Evolutionary conservation across 257 asterid genomes (phyloP), one percentile per base, ranked within the genome.

Genomic region (Mentha longifolia): DNA sequence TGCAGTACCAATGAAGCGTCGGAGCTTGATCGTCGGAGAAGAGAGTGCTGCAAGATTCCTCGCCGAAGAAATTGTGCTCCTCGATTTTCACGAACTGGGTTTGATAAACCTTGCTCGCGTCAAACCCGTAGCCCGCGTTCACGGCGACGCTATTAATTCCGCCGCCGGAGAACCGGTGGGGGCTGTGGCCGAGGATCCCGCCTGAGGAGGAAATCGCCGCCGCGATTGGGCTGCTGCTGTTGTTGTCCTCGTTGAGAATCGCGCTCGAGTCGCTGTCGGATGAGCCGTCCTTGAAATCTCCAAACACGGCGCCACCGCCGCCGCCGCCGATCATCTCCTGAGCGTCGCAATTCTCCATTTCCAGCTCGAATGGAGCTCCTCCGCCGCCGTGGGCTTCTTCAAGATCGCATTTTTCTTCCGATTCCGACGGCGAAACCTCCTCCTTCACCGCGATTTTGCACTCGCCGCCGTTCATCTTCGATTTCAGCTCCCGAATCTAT

Each of bases 21-120:
- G 98, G 98, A 65, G 98, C 82, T 72, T 90, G 97, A 47, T 88
- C 97, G 59, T 92, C 98, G 20, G 90, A 65, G 61, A 92, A 90
- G 74, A 92, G 66, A 62, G 81, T 79, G 51, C 84, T 85, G 89
- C 98, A 92, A 0, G 93, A 79, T 33, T 92, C 98, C 42, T 92
- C 98, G 0, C 85, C 88, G 47, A 88, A 81, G 67, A 92, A 92
- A 67, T 88, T 87, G 58, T 88, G 96, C 74, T 92, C 97, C 77
- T 90, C 98, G 51, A 90, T 80, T 74, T 90, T 90, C 57, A 92
- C 95, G 45, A 81, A 76, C 78, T 84, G 96, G 39, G 90, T 75
- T 50, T 76, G 87, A 28, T 83, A 77, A 22, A 71, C 68, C 51
- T 72, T 86, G 22, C 82, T 76, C 35, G 81, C 8, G 7, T 51